Base-by-base conservation (phyloP, 352 stramenopile genomes). In the Halophytophthora batemanensis region DNA sequence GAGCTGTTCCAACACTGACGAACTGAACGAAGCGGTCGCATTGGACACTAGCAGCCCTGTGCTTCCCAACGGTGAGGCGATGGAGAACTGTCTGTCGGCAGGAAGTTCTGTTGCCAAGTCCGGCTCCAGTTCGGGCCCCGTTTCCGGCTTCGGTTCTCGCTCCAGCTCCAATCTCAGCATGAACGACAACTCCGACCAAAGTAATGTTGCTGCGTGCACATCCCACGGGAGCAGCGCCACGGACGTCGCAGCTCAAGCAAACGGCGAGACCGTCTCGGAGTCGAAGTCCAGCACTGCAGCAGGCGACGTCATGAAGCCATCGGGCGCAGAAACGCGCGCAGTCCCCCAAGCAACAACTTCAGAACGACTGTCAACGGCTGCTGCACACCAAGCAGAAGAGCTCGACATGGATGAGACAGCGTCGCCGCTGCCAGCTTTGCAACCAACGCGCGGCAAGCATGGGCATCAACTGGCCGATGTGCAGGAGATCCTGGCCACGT, bases 401-500 rank as follows among this genome's bases (percentile, higher is more conserved):
- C 54, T 50, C 39, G 46, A 66, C 42, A 19, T 35, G 12, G 38
- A 44, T 6, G 38, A 44, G 12, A 29, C 38, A 44, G 17, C 17
- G 12, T 15, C 38, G 7, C n/a, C 15, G 25, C 2, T 6, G 17
- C 18, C 38, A 4, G 6, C 38, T 15, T 37, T 40, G 29, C 44
- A 31, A 29, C 13, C 21, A 17, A 41, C 55, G 37, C 14, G 31
- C 25, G 34, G 43, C 53, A 52, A 59, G 41, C 39, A 67, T 61
- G 53, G 35, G 42, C 28, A 53, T 13, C 40, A 53, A 33, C 57
- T 64, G 49, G 37, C 17, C 17, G 45, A 15, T 23, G 61, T 79
- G 17, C 62, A 77, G 22, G 40, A 58, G 34, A 80, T 87, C 42
- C 51, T 87, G 1, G 54, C 58, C 33, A 79, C 69, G 13, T 59